Conservation (phyloP, 495 filamentous ascomycete species). For the Talaromyces ruber region DNA sequence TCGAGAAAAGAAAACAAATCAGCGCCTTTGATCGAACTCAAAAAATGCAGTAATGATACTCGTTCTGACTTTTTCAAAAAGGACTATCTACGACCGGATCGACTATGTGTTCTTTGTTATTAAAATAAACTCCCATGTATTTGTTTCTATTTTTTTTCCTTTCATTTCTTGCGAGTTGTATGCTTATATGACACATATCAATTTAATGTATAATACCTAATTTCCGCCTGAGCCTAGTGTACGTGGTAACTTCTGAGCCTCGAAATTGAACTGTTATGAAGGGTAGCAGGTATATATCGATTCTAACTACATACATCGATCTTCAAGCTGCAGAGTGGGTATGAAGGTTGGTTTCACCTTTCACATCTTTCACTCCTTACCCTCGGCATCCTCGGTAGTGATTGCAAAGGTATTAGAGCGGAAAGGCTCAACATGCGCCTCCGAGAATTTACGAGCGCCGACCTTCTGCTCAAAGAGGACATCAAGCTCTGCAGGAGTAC, state of each 20-base stretch:
- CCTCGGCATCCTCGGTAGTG: not conserved
- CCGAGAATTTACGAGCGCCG: slow-evolving; percentile 50
- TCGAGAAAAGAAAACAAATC: slow-evolving; percentile 18
- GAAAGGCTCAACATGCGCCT: slow-evolving; percentile 48
- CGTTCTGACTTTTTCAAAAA: no score
- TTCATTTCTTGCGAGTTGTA: no score
- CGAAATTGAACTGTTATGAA: not conserved
- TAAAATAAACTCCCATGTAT: no score
- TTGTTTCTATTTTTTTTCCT: no score
- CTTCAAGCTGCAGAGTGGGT: no score
- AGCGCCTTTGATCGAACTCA: not conserved
- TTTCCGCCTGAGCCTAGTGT: no score
- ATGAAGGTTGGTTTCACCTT: not conserved
- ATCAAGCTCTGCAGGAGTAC: slow-evolving; percentile 57
- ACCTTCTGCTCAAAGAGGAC: slow-evolving; percentile 46
- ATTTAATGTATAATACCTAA: no score
- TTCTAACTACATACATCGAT: not conserved
- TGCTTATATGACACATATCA: no score
- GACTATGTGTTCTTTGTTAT: no score
- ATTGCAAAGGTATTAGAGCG: not conserved
- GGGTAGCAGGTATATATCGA: not conserved
- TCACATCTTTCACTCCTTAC: not conserved
- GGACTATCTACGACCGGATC: no score
- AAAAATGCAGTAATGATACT: not conserved
- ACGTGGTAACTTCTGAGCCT: not conserved